These are phyloP conservation scores for Bipolaris gigantea DNA, from an alignment of 2,329 filamentous ascomycete genomes.

Conservation along the genomic window DNA sequence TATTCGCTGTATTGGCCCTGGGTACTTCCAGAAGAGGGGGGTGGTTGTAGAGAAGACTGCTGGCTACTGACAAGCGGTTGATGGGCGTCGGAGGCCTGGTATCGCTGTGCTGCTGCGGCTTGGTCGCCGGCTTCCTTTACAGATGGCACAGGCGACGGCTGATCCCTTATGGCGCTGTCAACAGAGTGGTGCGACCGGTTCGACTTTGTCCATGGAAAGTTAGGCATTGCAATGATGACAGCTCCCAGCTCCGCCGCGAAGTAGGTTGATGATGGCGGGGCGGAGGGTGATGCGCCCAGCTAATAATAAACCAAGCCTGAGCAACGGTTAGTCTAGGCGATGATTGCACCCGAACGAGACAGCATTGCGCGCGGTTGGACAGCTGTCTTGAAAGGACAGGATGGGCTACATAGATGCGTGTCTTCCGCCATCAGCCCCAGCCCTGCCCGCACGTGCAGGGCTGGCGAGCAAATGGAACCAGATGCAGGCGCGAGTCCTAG, in stretches of 20 bases:
- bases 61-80: constrained; percentile 24
- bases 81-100: constrained; percentile 25
- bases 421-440: constrained; percentile 23
- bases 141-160: constrained; percentile 40
- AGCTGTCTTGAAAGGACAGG: constrained; percentile 22
- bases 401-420: constrained; percentile 21
- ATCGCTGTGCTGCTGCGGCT: constrained; percentile 28
- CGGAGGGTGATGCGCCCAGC: constrained; percentile 28
- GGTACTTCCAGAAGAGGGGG: constrained; percentile 9
- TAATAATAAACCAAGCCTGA: constrained; percentile 40
- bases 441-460: constrained; percentile 38
- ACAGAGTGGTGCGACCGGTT: constrained; percentile 45
- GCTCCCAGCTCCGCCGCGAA: constrained; percentile 24
- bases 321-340: constrained; percentile 22
- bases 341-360: constrained; percentile 20
- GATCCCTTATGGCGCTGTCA: constrained; percentile 37
- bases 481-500: constrained; percentile 19
- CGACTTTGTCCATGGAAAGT: constrained; percentile 44
- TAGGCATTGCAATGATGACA: constrained; percentile 42
- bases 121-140: constrained; percentile 43
- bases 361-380: constrained; percentile 24
- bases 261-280: constrained; percentile 27
- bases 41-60: constrained; percentile 22
- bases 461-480: constrained; percentile 29
- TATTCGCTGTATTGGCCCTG: constrained; percentile 27